Evolutionary conservation across 768 basidiomycete genomes (phyloP), one percentile per base, ranked within the genome.

Genomic region (Russula dissimulans): DNA sequence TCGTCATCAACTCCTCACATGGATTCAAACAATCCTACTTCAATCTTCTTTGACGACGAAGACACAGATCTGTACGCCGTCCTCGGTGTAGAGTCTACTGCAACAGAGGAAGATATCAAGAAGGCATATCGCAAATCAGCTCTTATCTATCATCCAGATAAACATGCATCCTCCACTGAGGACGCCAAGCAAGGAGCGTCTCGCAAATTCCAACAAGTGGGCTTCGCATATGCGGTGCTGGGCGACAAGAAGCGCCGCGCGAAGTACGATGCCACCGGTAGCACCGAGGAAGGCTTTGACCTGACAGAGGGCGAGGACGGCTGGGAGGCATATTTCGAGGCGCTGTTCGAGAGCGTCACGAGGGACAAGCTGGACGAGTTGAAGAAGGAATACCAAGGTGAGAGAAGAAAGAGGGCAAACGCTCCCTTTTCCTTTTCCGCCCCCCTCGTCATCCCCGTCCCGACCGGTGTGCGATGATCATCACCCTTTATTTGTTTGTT

Each of bases 301-400:
- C 69, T 88, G 43, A 83, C 76, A 26, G 81, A 81, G 6, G 90
- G 83, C 10, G 90, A 88, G 60, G 89, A 86, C 62, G 91, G 92
- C 1, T 99, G 97, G 97, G 91, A 93, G 68, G 82, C 89, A 6
- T 99, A 99, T 73, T 99, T 98, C 67, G 88, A 87, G 70, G 86
- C 86, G 58, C 74, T 97, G 65, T 97, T 93, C 65, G 89, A 95
- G 61, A 80, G 84, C 56, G 89, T 95, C 29, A 95, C 93, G 57
- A 81, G 85, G 62, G 85, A 82, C 61, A 88, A 84, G 71, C 77
- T 99, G 56, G 93, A 97, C 65, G 91, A 97, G 71, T 84, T 95
- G 82, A 95, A 91, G 81, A 85, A 84, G 66, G 85, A 84, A 67
- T 99, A 99, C 72, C 94, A 98, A 78, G 92, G 97, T 88, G 36